A percentile compares a stretch with the other conserved stretches of the same genome.
Evolutionary conservation across 1,139 yeast species (phyloP).

Genomic region (Candida sp.): DNA sequence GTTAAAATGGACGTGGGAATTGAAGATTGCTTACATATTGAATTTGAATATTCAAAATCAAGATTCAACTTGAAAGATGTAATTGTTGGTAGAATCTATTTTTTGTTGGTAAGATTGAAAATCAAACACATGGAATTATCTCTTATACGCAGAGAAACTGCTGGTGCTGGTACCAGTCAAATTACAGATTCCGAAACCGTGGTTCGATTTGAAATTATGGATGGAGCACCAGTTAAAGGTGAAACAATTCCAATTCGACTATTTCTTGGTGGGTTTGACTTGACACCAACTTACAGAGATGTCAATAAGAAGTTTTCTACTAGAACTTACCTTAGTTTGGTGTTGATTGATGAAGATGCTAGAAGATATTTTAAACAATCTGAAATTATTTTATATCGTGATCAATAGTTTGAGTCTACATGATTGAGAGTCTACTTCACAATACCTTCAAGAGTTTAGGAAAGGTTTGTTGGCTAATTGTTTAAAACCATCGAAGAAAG

Average conservation of each 20-base stretch:
- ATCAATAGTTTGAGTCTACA: slow-evolving; percentile 10
- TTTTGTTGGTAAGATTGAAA: slow-evolving; percentile 80
- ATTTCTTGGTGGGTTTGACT: slow-evolving; percentile 89
- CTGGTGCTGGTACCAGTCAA: slow-evolving; percentile 83
- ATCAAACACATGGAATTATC: slow-evolving; percentile 96
- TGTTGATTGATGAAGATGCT: slow-evolving; percentile 93
- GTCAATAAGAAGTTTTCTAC: slow-evolving; percentile 82
- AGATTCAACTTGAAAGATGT: slow-evolving; percentile 86
- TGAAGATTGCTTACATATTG: slow-evolving; percentile 94
- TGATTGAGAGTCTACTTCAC: too few species aligned
- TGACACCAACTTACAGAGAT: slow-evolving; percentile 85
- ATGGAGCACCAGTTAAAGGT: slow-evolving; percentile 97
- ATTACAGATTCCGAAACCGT: slow-evolving; percentile 81
- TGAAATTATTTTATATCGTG: slow-evolving; percentile 75
- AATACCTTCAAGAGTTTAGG: too few species aligned
- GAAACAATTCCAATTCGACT: slow-evolving; percentile 93
- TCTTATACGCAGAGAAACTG: slow-evolving; percentile 81
- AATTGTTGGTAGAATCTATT: slow-evolving; percentile 89
- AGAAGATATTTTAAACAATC: slow-evolving; percentile 94
- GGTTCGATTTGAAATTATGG: slow-evolving; percentile 94
- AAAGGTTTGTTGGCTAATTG: neutral
- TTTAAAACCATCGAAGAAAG: neutral
- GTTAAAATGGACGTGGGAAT: slow-evolving; percentile 96
- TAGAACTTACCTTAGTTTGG: slow-evolving; percentile 82
- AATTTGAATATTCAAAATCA: slow-evolving; percentile 88